Percentiles rank a stretch among this genome's conserved stretches.
These are phyloP conservation scores for Blastomyces gilchristii DNA, from an alignment of 2,329 filamentous ascomycete species.

Conservation along the genomic window DNA sequence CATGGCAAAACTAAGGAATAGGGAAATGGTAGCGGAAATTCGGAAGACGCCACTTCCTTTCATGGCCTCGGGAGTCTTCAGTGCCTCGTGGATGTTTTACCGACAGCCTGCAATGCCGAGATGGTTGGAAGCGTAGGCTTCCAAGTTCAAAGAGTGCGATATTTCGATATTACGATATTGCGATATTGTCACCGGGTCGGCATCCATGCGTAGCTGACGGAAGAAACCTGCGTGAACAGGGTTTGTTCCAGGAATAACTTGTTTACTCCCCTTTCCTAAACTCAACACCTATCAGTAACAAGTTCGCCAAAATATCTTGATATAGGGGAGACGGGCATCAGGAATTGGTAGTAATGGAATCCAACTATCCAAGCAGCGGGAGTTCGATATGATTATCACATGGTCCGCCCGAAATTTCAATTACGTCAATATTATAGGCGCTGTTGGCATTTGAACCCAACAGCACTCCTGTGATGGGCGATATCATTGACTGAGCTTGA, in stretches of 20 bases:
- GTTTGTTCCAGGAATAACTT: background rate
- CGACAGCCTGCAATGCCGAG: background rate
- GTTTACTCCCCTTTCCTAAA: background rate
- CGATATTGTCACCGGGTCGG: too few species aligned
- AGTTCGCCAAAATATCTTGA: background rate
- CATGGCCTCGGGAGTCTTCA: background rate
- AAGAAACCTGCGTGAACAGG: background rate
- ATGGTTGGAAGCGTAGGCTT: background rate
- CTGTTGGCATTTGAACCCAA: background rate
- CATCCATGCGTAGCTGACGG: too few species aligned
- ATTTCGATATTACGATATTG: background rate
- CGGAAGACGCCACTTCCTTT: background rate
- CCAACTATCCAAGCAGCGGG: too few species aligned
- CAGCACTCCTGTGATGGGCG: too few species aligned
- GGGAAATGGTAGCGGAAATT: background rate
- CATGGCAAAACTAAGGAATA: background rate
- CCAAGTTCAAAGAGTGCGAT: background rate
- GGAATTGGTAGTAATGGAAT: background rate
- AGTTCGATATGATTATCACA: background rate
- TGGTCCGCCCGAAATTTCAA: background rate
- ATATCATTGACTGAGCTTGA: too few species aligned
- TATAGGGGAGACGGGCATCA: background rate
- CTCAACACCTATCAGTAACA: background rate
- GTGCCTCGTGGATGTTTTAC: background rate
- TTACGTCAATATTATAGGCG: too few species aligned